These are phyloP conservation scores for Plasmodium knowlesi DNA, from an alignment of 169 alveolate species.

Conservation along the genomic window DNA sequence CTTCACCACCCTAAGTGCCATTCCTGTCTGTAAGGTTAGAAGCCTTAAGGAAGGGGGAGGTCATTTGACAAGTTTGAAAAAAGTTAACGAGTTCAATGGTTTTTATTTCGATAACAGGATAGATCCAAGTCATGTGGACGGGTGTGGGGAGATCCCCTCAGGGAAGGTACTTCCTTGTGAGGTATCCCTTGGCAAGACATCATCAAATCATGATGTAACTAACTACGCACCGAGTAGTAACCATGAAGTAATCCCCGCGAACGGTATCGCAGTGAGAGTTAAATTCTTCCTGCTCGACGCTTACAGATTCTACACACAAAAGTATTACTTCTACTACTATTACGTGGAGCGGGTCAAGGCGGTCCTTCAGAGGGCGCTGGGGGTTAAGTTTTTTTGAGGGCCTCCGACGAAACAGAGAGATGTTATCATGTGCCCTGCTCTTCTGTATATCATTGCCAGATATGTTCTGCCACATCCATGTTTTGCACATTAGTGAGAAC, in stretches of 20 bases:
- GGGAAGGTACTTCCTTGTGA: neutral
- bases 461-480: too few species aligned
- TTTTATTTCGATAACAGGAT: neutral
- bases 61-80: neutral
- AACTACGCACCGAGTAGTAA: neutral
- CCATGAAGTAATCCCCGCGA: neutral
- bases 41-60: neutral
- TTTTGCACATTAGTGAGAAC: neutral
- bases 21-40: neutral
- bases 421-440: too few species aligned
- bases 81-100: neutral
- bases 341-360: slow-evolving; percentile 6
- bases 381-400: neutral
- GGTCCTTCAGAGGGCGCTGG: neutral
- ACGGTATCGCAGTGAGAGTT: neutral
- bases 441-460: neutral
- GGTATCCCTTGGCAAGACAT: neutral
- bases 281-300: slow-evolving; percentile 6
- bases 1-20: neutral
- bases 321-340: slow-evolving; percentile 24
- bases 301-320: slow-evolving; percentile 1
- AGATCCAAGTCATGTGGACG: neutral
- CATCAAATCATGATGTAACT: neutral
- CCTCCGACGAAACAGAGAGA: neutral
- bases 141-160: neutral